Base-by-base conservation (phyloP, 1,139 yeast genomes). In the Keqinozyma sinolaborantium region DNA sequence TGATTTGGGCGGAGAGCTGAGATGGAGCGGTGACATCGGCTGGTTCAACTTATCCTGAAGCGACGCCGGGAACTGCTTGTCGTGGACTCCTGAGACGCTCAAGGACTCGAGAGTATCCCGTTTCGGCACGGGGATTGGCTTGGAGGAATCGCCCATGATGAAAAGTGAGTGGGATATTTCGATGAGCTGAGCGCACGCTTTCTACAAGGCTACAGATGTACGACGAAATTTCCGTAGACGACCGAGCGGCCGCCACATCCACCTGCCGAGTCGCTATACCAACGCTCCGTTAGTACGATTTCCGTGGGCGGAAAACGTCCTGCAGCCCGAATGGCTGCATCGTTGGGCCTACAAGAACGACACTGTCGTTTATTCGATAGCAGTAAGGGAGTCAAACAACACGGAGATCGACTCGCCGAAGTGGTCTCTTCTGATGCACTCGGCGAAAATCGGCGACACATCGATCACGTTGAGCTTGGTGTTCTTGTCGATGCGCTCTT, bases 401-500 rank as follows among this genome's bases (percentile, higher is more conserved):
- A 88, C 95, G 23, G 95, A 84, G 42, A 90, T 90, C 42, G 95
- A 83, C 64, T 90, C 97, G 54, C 97, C 98, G 50, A 90, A 90
- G 58, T 94, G 98, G 57, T 92, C 96, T 66, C 99, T 83, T 67
- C 99, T 80, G 42, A 94, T 92, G 62, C 97, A 92, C 65, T 94
- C 99, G 23, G 98, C 97, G 54, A 94, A 84, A 35, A 92, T 90
- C 16, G 95, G 83, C 33, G 96, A 84, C 30, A 94, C 94, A 54
- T 94, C 98, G 50, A 94, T 92, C 30, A 87, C 84, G 9, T 80
- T 80, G 50, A 94, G 72, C 55, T 88, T 87, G 36, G 73, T 62
- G 40, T 78, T 72, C 31, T 64, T 68, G 32, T 69, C 71, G 33
- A 77, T 68, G 46, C 76, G 70, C 34, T 76, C 82, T 33, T 71